Percentiles rank a stretch among this genome's conserved stretches.
Evolutionary conservation across 257 asterid genomes (phyloP).

Genomic region (Solanum infundibuliforme): DNA sequence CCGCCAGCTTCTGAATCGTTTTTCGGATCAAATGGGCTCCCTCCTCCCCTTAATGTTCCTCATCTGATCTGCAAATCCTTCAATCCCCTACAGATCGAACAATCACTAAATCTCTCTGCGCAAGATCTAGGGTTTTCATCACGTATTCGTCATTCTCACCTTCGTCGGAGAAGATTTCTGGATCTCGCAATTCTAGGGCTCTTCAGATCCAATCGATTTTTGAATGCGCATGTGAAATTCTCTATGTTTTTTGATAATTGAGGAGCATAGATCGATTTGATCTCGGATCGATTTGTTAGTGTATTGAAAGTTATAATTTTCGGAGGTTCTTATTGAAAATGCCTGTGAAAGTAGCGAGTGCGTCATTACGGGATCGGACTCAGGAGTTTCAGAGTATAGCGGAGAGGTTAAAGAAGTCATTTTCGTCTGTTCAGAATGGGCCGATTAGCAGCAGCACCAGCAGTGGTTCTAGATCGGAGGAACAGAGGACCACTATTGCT

Average conservation of each 20-base stretch:
- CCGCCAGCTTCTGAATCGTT: not conserved
- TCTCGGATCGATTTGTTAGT: not conserved
- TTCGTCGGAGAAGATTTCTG: not conserved
- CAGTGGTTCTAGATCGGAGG: conserved; percentile 17
- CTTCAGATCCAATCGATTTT: not conserved
- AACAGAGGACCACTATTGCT: conserved; percentile 48
- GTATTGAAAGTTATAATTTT: not conserved
- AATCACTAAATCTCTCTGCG: not conserved
- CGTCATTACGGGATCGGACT: conserved; percentile 88
- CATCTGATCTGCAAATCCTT: not conserved
- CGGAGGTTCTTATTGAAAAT: conserved; percentile 17
- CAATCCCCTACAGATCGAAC: not conserved
- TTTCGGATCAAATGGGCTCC: not conserved
- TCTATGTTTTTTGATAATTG: not conserved
- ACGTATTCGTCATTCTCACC: not conserved
- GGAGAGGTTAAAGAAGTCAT: conserved; percentile 50
- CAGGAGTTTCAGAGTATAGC: conserved; percentile 62
- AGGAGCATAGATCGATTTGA: not conserved
- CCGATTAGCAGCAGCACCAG: conserved; percentile 42
- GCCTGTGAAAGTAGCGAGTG: conserved; percentile 51
- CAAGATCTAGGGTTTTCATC: not conserved
- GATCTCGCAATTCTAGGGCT: not conserved
- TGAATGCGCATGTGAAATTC: not conserved
- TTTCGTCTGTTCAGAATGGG: conserved; percentile 41
- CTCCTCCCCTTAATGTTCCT: not conserved